Percentiles rank a stretch among this genome's conserved stretches.
These are phyloP conservation scores for Ustulina deusta DNA, from an alignment of 2,329 filamentous ascomycete genomes.

Conservation along the genomic window DNA sequence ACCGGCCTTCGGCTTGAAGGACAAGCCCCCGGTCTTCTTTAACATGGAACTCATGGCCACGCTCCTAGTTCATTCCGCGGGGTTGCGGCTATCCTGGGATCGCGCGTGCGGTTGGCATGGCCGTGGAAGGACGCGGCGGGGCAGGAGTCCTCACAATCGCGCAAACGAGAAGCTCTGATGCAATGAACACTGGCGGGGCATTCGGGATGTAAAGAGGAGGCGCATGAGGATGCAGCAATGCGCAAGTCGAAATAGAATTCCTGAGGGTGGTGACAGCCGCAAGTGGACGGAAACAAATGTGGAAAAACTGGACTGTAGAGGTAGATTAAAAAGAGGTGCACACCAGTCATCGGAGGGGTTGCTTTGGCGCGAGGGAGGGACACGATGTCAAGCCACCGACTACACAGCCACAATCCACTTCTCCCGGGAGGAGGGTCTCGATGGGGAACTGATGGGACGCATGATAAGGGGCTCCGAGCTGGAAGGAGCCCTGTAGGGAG, in stretches of 20 bases:
- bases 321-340: neutral
- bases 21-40: conserved; percentile 72
- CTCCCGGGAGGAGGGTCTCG: neutral
- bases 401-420: conserved; percentile 30
- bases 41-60: conserved; percentile 71
- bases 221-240: neutral
- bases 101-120: conserved; percentile 33
- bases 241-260: neutral
- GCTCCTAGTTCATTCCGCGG: conserved; percentile 21
- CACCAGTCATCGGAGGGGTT: conserved; percentile 32
- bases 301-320: neutral
- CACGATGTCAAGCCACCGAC: conserved; percentile 27
- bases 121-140: conserved; percentile 23
- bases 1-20: conserved; percentile 77
- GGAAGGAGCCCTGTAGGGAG: neutral
- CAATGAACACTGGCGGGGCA: neutral
- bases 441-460: neutral
- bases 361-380: conserved; percentile 15
- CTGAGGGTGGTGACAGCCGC: neutral
- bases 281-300: neutral
- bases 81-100: conserved; percentile 35
- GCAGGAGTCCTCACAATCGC: conserved; percentile 16
- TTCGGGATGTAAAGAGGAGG: neutral
- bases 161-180: conserved; percentile 3
- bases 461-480: conserved; percentile 3